Conservation (phyloP, 495 filamentous ascomycete genomes). For the Cetradonia linearis region DNA sequence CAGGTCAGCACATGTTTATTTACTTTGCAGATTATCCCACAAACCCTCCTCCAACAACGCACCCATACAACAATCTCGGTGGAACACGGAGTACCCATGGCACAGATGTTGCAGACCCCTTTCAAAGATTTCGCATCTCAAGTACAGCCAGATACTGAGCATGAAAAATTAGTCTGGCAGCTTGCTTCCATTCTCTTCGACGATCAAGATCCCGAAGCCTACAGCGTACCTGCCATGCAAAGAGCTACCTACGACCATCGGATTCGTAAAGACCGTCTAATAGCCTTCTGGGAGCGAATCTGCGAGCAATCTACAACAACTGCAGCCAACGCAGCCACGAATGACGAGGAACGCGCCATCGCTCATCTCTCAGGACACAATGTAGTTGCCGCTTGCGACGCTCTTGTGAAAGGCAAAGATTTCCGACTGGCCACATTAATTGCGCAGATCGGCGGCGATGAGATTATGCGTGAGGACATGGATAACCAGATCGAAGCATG, state of each 20-base stretch:
- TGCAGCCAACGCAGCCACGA: conserved; percentile 40
- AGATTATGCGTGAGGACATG: conserved; percentile 55
- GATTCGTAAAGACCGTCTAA: conserved; percentile 45
- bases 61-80: conserved; percentile 29
- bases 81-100: conserved; percentile 39
- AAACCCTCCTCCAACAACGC: conserved; percentile 36
- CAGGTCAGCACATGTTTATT: conserved; percentile 19
- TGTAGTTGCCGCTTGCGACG: conserved; percentile 68
- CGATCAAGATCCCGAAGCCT: conserved; percentile 42
- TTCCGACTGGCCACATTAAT: conserved; percentile 75
- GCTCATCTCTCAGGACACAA: conserved; percentile 66
- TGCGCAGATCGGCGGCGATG: conserved; percentile 64
- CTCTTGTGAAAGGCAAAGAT: conserved; percentile 60
- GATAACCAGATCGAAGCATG: conserved; percentile 70
- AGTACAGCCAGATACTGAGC: conserved; percentile 28
- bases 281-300: conserved; percentile 36
- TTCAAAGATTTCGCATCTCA: conserved; percentile 31
- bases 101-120: conserved; percentile 31
- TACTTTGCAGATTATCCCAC: conserved; percentile 27
- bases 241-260: conserved; percentile 37
- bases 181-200: conserved; percentile 85
- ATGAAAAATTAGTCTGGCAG: conserved; percentile 60
- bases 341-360: conserved; percentile 73
- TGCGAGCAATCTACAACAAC: conserved; percentile 47
- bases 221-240: conserved; percentile 34